Conservation (phyloP, 352 stramenopile species). For the Phytophthora pisi region DNA sequence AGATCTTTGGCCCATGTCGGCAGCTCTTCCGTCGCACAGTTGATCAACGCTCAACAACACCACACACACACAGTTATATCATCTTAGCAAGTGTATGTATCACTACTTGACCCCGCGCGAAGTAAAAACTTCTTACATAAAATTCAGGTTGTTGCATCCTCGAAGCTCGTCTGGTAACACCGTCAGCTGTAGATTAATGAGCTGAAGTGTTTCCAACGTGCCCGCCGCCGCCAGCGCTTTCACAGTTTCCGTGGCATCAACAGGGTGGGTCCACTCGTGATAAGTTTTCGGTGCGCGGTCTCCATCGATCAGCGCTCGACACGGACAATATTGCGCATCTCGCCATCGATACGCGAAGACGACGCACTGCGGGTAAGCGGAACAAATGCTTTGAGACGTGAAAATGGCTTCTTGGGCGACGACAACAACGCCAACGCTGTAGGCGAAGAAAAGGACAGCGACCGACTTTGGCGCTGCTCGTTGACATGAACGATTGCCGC, state of each 20-base stretch:
- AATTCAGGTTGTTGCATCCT: constrained; percentile 35
- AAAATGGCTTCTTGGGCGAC: constrained; percentile 17
- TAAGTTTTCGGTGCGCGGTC: constrained; percentile 40
- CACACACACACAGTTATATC: background rate
- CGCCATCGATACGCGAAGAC: constrained; percentile 36
- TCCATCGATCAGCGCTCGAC: constrained; percentile 38
- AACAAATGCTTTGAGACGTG: constrained; percentile 18
- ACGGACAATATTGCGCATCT: constrained; percentile 33
- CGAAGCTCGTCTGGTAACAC: constrained; percentile 35
- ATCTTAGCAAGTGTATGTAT: background rate
- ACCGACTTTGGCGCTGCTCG: constrained; percentile 25
- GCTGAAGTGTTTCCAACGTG: constrained; percentile 36
- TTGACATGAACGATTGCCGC: constrained; percentile 11
- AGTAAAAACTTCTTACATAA: constrained; percentile 35
- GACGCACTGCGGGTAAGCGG: constrained; percentile 34
- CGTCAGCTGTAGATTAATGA: constrained; percentile 40
- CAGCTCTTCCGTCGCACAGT: constrained; percentile 33
- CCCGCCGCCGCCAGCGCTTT: constrained; percentile 28
- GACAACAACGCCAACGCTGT: constrained; percentile 19
- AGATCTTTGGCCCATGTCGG: constrained; percentile 42
- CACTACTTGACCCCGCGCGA: too few species aligned
- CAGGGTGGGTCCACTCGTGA: constrained; percentile 37
- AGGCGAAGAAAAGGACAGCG: constrained; percentile 21
- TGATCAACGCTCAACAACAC: constrained; percentile 32
- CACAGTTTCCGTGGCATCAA: constrained; percentile 34